These are phyloP conservation scores for Solanum sitiens DNA, from an alignment of 257 asterid species.

Conservation along the genomic window DNA sequence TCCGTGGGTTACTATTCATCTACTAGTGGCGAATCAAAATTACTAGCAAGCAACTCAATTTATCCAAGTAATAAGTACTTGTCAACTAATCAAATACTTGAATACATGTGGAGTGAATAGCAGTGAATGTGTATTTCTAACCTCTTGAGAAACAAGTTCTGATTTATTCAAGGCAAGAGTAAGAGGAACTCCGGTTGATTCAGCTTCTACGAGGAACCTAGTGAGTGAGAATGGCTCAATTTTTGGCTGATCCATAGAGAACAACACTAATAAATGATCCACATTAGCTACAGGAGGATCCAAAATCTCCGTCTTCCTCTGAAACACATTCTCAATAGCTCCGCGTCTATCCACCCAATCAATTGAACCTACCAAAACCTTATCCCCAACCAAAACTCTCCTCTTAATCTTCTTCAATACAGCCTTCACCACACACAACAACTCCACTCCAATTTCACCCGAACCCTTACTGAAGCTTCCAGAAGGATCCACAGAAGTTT, in stretches of 20 bases:
- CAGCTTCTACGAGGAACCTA: conserved; percentile 95
- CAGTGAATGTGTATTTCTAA: background rate
- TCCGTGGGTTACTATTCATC: background rate
- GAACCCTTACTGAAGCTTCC: background rate
- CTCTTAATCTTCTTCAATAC: conserved; percentile 86
- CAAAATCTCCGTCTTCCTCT: conserved; percentile 55
- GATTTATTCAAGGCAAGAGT: conserved; percentile 75
- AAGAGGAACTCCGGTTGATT: conserved; percentile 76
- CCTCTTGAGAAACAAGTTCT: conserved; percentile 69
- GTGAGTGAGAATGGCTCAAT: conserved; percentile 65
- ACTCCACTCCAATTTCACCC: conserved; percentile 43
- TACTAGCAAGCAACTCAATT: background rate
- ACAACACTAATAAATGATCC: conserved; percentile 71
- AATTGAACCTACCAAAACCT: conserved; percentile 74
- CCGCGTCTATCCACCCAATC: conserved; percentile 92
- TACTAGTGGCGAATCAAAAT: background rate
- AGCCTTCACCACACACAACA: conserved; percentile 85
- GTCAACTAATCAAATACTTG: background rate
- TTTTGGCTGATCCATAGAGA: conserved; percentile 78
- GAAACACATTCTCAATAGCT: conserved; percentile 81
- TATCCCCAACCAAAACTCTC: conserved; percentile 91
- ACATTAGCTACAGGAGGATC: conserved; percentile 97
- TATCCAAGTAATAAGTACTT: background rate
- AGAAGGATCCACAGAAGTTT: background rate
- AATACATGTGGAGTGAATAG: background rate